Conservation (phyloP, 2,329 filamentous ascomycete genomes). For the Coccinonectria pachysandricola region DNA sequence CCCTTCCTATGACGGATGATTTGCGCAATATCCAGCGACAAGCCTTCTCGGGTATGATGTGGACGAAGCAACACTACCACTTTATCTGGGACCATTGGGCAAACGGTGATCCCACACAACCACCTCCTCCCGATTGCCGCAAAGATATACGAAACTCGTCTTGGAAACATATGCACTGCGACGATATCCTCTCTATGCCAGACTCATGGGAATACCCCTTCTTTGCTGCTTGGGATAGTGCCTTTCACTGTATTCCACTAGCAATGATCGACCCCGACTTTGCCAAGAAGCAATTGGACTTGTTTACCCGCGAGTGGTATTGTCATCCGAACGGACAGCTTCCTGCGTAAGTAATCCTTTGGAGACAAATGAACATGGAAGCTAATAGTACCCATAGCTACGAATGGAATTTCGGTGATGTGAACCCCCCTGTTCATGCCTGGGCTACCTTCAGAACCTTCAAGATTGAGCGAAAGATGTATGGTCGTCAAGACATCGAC, state of each 20-base stretch:
- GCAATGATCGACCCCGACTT: constrained; percentile 98
- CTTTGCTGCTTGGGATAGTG: constrained; percentile 94
- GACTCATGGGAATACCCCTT: constrained; percentile 99
- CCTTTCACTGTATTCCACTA: constrained; percentile 90
- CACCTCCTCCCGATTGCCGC: constrained; percentile 69
- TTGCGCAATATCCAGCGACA: constrained; percentile 91
- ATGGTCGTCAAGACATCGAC: constrained; percentile 86
- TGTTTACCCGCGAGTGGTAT: constrained; percentile 97
- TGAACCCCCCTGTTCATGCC: constrained; percentile 92
- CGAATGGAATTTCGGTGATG: constrained; percentile 97
- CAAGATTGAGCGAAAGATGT: constrained; percentile 97
- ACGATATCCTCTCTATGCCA: constrained; percentile 94
- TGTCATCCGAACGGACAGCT: constrained; percentile 96
- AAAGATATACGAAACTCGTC: constrained; percentile 76
- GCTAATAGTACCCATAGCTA: constrained; percentile 33
- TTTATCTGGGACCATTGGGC: constrained; percentile 99
- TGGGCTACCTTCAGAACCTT: constrained; percentile 94
- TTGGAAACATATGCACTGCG: constrained; percentile 92
- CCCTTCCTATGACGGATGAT: constrained; percentile 86
- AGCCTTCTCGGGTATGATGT: constrained; percentile 93
- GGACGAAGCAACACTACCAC: constrained; percentile 95
- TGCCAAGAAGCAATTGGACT: constrained; percentile 92
- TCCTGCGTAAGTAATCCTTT: constrained; percentile 53
- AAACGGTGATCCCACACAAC: constrained; percentile 81
- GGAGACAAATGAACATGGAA: too few species aligned